Conservation (phyloP, 257 asterid genomes). For the Haberlea rhodopensis region DNA sequence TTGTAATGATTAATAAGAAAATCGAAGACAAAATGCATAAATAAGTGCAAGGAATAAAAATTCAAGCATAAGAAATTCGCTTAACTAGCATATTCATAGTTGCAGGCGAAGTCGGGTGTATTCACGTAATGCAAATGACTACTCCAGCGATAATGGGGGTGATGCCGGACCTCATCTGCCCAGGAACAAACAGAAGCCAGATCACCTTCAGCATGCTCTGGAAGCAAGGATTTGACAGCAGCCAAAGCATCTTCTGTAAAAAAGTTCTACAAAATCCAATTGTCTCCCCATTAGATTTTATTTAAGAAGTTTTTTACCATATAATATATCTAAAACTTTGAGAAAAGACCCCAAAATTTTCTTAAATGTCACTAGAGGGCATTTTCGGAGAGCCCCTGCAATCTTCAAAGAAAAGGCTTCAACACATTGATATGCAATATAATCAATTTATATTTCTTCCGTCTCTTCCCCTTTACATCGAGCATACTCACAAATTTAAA, state of each 20-base stretch:
- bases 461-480: not conserved
- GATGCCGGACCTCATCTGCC: constrained; percentile 62
- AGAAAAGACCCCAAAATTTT: constrained; percentile 8
- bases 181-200: constrained; percentile 85
- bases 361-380: not conserved
- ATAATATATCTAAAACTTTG: not conserved
- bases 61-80: constrained; percentile 23
- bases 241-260: constrained; percentile 65
- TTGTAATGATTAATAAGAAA: not conserved
- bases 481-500: not conserved
- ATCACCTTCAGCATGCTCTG: constrained; percentile 82
- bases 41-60: constrained; percentile 5
- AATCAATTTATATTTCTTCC: not conserved
- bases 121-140: constrained; percentile 71
- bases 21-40: constrained; percentile 2
- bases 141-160: constrained; percentile 75
- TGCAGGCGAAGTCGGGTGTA: constrained; percentile 93
- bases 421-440: not conserved
- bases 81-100: constrained; percentile 83
- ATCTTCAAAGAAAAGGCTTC: not conserved
- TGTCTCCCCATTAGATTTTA: constrained; percentile 22
- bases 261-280: constrained; percentile 46
- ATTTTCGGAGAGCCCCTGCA: no score
- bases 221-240: constrained; percentile 71
- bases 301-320: not conserved